Evolutionary conservation across 129 eudicot genomes (phyloP).

Genomic region (Helianthus tuberosus): DNA sequence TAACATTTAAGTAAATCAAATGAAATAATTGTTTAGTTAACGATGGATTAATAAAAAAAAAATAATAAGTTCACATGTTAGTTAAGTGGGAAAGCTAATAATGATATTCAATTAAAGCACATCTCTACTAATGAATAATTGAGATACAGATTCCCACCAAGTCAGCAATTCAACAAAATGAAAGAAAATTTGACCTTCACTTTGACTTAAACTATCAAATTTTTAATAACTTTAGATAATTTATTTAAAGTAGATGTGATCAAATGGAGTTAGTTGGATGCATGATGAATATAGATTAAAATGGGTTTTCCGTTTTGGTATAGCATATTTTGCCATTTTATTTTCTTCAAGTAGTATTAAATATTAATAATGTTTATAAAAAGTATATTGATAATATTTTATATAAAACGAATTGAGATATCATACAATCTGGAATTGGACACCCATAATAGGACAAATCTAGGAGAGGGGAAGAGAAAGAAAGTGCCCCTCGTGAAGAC

Average conservation of each 20-base stretch:
- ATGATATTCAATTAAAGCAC: slow-evolving; percentile 18
- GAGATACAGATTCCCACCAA: slow-evolving; percentile 19
- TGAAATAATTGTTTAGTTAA: neutral
- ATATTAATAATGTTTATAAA: too few species aligned
- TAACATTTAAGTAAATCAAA: neutral
- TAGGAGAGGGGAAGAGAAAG: too few species aligned
- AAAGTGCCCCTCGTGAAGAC: too few species aligned
- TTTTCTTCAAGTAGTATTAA: neutral
- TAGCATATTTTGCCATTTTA: neutral
- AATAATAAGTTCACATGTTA: neutral
- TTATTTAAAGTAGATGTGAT: neutral
- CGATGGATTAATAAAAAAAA: neutral
- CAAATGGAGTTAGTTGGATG: too few species aligned
- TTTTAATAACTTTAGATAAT: neutral
- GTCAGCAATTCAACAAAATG: neutral
- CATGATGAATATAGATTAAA: neutral
- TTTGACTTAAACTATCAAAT: neutral
- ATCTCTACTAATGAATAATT: slow-evolving; percentile 19
- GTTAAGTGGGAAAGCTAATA: slow-evolving; percentile 13
- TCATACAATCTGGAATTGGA: too few species aligned
- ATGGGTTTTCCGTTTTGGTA: neutral
- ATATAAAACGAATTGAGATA: too few species aligned
- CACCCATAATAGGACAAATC: too few species aligned
- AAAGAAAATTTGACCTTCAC: neutral
- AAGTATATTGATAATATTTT: too few species aligned